Evolutionary conservation across 2,329 filamentous ascomycete species (phyloP).

Genomic region (Tolypocladium nubicola): DNA sequence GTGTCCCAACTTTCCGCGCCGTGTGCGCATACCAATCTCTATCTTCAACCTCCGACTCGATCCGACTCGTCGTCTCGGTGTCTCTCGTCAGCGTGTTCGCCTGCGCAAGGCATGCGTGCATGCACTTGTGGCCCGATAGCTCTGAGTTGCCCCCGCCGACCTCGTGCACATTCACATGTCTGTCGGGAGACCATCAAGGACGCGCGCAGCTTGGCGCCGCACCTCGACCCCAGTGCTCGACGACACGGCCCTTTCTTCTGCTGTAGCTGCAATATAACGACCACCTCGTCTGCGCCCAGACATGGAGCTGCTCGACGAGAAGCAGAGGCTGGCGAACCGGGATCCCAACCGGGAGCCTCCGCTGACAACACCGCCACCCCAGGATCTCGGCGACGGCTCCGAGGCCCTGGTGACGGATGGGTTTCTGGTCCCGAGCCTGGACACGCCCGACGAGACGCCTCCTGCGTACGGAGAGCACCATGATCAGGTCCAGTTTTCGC

Average conservation of each 20-base stretch:
- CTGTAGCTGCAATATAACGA: neutral
- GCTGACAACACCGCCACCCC: conserved; percentile 1
- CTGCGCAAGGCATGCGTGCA: neutral
- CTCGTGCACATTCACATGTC: neutral
- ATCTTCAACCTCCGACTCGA: neutral
- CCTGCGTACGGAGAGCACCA: conserved; percentile 50
- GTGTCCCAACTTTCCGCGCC: neutral
- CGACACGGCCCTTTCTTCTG: neutral
- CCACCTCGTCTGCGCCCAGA: neutral
- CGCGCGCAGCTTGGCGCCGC: neutral
- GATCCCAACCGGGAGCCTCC: neutral
- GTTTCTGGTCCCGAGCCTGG: conserved; percentile 30
- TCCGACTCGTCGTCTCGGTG: neutral
- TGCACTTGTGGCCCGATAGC: neutral
- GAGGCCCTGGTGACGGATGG: conserved; percentile 26
- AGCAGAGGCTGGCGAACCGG: conserved; percentile 11
- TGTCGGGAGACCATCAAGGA: neutral
- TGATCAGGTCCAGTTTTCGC: conserved; percentile 47
- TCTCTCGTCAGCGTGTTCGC: neutral
- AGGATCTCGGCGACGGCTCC: conserved; percentile 10
- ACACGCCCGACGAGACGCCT: conserved; percentile 30
- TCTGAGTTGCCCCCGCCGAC: neutral
- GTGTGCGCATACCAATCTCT: neutral
- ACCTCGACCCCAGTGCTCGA: neutral
- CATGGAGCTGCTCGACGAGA: conserved; percentile 17